Base-by-base conservation (phyloP, 2,329 filamentous ascomycete species). In the Phyllosticta citrichinensis region DNA sequence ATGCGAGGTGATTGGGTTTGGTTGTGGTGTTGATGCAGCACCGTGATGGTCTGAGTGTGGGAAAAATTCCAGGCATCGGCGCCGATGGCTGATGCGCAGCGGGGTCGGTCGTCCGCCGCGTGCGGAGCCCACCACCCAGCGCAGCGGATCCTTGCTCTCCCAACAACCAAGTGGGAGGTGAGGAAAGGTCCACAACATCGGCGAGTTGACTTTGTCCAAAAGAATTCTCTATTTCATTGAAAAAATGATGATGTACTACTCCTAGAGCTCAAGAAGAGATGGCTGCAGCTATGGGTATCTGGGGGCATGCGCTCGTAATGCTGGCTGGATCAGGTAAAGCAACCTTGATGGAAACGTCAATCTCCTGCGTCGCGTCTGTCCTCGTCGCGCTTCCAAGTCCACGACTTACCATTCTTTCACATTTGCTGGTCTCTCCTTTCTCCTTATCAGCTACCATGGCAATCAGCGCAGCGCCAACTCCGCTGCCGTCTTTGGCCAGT, bases 401-500 rank as follows among this genome's bases (percentile, higher is more conserved):
- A 8, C 40, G 17, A 47, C 40, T 47, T n/a, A 47, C 40, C 14
- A 47, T n/a, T 47, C 40, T 47, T 8, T n/a, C 40, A n/a, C n/a
- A 8, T 8, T 47, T 17, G 14, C n/a, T n/a, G n/a, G 19, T 5
- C 10, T 27, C 40, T 54, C 17, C 24, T 14, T 35, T 55, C 24
- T 60, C 52, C 68, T 81, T 78, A 2, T 88, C 88, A 1, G 93
- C 93, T 22, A 97, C 89, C 57, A 97, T 83, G 57, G 94, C 94
- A 75, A 97, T 97, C 67, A 99, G 78, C 47, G 94, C 94, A 3
- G 94, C 94, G 58, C 94, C 94, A n/a, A 96, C 89, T 65, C 91
- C 94, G 65, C 89, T 94, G 55, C 94, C 94, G 72, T 99, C 94
- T 80, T 96, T 96, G 63, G 94, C 94, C 69, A 97, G 94, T n/a